These are phyloP conservation scores for Aspergillus saccharolyticus DNA, from an alignment of 495 filamentous ascomycete genomes.

Conservation along the genomic window DNA sequence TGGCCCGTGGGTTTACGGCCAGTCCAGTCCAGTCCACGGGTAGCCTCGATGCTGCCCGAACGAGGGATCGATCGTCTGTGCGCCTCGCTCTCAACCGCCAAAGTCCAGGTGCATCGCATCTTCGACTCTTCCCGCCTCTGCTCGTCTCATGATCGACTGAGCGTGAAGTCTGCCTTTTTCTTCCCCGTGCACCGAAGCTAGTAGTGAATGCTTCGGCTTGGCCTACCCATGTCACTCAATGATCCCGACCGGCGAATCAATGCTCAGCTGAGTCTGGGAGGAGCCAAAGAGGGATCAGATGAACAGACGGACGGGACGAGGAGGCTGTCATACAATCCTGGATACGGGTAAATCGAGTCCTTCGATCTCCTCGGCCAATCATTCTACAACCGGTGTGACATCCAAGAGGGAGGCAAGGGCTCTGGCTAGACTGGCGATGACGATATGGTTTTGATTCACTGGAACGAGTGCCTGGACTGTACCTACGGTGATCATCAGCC, in stretches of 20 bases:
- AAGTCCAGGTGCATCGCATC: slow-evolving; percentile 14
- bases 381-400: slow-evolving; percentile 16
- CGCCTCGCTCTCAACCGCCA: too few species aligned
- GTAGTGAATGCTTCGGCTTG: too few species aligned
- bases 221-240: too few species aligned
- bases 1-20: too few species aligned
- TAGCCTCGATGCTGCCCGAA: slow-evolving; percentile 18
- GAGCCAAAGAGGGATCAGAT: slow-evolving; percentile 20
- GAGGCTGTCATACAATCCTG: slow-evolving; percentile 20
- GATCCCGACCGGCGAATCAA: slow-evolving; percentile 3
- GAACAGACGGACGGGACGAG: slow-evolving; percentile 9
- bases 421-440: background rate
- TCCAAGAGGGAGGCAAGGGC: background rate
- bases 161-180: too few species aligned
- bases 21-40: background rate
- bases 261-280: background rate
- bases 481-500: too few species aligned
- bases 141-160: slow-evolving; percentile 24
- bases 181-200: too few species aligned
- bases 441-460: background rate
- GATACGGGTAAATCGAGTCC: slow-evolving; percentile 8
- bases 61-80: slow-evolving; percentile 19
- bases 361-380: slow-evolving; percentile 21
- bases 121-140: background rate
- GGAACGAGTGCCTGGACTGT: too few species aligned